Percentiles rank a stretch among this genome's conserved stretches.
Evolutionary conservation across 257 asterid genomes (phyloP).

Genomic region (Ocimum tenuiflorum): DNA sequence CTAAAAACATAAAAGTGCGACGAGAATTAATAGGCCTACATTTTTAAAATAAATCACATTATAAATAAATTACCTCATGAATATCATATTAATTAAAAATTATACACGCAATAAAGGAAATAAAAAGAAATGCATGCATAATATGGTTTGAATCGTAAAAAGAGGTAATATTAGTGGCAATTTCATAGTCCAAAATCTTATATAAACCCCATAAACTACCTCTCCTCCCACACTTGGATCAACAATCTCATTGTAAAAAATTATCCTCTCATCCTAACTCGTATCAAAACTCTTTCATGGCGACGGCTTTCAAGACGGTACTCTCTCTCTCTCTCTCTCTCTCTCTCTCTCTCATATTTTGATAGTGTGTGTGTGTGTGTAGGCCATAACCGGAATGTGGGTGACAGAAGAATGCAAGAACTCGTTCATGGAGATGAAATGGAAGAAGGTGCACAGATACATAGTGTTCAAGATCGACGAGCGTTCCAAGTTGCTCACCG

Average conservation of each 20-base stretch:
- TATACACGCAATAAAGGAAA: no score
- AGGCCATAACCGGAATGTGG: constrained; percentile 85
- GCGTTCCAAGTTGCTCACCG: constrained; percentile 47
- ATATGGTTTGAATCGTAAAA: constrained; percentile 36
- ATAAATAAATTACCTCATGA: no score
- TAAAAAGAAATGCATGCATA: not conserved
- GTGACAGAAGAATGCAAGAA: constrained; percentile 78
- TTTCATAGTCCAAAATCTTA: constrained; percentile 34
- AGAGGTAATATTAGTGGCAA: constrained; percentile 30
- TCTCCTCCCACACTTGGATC: no score
- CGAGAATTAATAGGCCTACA: no score
- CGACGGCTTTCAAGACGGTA: constrained; percentile 97
- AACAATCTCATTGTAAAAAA: not conserved
- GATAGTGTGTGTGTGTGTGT: not conserved
- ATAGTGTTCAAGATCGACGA: constrained; percentile 87
- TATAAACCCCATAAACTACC: constrained; percentile 26
- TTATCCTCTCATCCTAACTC: constrained; percentile 8
- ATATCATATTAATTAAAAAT: no score
- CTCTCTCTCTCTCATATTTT: not conserved
- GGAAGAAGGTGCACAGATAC: constrained; percentile 78
- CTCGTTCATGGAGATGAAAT: constrained; percentile 88
- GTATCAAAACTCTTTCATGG: constrained; percentile 39
- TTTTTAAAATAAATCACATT: no score
- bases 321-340: not conserved
- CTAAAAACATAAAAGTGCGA: no score